These are phyloP conservation scores for Linum usitatissimum DNA, from an alignment of 345 rosid genomes.

Conservation along the genomic window DNA sequence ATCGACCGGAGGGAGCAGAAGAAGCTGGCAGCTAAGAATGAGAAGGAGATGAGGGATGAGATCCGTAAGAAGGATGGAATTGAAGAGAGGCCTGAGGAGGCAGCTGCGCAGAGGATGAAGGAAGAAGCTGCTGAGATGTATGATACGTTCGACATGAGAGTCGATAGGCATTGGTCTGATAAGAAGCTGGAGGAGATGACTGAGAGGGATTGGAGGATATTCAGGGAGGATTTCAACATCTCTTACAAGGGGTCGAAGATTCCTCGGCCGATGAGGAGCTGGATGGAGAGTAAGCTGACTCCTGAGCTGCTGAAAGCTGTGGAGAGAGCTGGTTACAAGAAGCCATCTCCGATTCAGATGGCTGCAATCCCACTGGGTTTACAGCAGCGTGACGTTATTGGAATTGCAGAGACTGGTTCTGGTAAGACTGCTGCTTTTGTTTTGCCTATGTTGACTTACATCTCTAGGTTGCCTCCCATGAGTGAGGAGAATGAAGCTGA, in stretches of 20 bases:
- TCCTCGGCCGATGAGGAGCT: conserved; percentile 88
- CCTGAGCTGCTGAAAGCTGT: conserved; percentile 70
- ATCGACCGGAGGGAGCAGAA: conserved; percentile 97
- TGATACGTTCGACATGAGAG: conserved; percentile 88
- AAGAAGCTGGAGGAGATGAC: conserved; percentile 89
- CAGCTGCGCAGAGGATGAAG: conserved; percentile 54
- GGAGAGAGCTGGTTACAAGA: conserved; percentile 81
- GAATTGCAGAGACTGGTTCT: conserved; percentile 93
- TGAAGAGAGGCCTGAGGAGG: conserved; percentile 84
- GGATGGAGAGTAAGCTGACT: conserved; percentile 74
- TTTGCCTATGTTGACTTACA: conserved; percentile 87
- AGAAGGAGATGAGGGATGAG: conserved; percentile 82
- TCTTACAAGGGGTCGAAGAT: conserved; percentile 90
- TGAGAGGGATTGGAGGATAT: conserved; percentile 94
- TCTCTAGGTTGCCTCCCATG: conserved; percentile 67
- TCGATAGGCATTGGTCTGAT: conserved; percentile 86
- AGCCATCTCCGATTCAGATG: conserved; percentile 87
- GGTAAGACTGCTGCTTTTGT: conserved; percentile 98
- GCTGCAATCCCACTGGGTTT: conserved; percentile 84
- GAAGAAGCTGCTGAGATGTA: conserved; percentile 81
- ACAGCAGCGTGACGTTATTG: conserved; percentile 91
- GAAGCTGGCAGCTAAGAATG: conserved; percentile 81
- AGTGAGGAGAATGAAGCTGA: conserved; percentile 83
- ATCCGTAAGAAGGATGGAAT: conserved; percentile 71
- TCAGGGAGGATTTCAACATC: conserved; percentile 81